These are phyloP conservation scores for Lichina pygmaea DNA, from an alignment of 495 filamentous ascomycete species.

Conservation along the genomic window DNA sequence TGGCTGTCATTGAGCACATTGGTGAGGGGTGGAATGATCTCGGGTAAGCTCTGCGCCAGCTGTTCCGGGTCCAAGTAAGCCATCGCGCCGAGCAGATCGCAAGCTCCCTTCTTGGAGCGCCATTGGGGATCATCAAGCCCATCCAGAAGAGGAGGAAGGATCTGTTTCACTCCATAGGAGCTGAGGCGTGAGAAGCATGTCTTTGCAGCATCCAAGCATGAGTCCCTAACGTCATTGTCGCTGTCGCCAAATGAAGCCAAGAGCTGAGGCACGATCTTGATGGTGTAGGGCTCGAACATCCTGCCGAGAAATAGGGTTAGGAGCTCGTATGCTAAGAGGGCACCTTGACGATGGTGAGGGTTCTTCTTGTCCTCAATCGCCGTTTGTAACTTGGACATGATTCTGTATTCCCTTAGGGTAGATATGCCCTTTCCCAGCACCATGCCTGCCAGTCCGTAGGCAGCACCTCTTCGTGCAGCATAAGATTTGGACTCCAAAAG, in stretches of 20 bases:
- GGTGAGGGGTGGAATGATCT: slow-evolving; percentile 88
- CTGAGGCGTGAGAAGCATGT: slow-evolving; percentile 78
- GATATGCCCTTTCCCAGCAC: slow-evolving; percentile 62
- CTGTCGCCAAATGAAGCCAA: slow-evolving; percentile 71
- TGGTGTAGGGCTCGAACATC: slow-evolving; percentile 84
- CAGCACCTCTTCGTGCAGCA: slow-evolving; percentile 70
- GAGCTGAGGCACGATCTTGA: slow-evolving; percentile 80
- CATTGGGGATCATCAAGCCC: slow-evolving; percentile 88
- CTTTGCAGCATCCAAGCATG: slow-evolving; percentile 78
- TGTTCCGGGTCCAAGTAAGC: slow-evolving; percentile 92
- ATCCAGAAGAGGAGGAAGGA: slow-evolving; percentile 74
- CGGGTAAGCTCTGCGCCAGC: slow-evolving; percentile 68
- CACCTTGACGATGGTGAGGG: slow-evolving; percentile 60
- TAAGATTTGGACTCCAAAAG: slow-evolving; percentile 69
- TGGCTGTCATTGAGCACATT: slow-evolving; percentile 88
- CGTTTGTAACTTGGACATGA: slow-evolving; percentile 49
- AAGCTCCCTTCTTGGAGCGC: slow-evolving; percentile 95
- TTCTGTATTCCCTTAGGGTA: slow-evolving; percentile 60
- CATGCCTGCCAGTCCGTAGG: slow-evolving; percentile 81
- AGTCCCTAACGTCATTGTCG: slow-evolving; percentile 70
- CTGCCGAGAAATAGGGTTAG: slow-evolving; percentile 62
- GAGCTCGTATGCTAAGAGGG: slow-evolving; percentile 73
- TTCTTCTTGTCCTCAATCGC: slow-evolving; percentile 85
- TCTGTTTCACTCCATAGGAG: slow-evolving; percentile 85
- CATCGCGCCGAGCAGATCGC: slow-evolving; percentile 89